Conservation (phyloP, 1,284 basidiomycete species). For the Fistulinella cinereoalba region DNA sequence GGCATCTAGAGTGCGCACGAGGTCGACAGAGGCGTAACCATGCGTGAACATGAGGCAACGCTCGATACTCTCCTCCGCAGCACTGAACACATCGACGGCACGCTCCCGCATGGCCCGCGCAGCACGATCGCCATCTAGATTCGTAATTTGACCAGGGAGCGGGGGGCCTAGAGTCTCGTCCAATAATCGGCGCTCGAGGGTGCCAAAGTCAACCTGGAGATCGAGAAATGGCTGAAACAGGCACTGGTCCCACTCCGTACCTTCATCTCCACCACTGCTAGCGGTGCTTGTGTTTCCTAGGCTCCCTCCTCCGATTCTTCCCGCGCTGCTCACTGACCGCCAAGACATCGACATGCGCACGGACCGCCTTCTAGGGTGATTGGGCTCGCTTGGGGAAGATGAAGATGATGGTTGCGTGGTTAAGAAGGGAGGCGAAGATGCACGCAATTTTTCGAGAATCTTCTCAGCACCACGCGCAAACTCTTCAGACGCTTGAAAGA, state of each 20-base stretch:
- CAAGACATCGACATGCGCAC: constrained; percentile 73
- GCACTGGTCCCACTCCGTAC: constrained; percentile 80
- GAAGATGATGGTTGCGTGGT: constrained; percentile 24
- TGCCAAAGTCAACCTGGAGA: constrained; percentile 79
- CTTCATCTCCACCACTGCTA: constrained; percentile 30
- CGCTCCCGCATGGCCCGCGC: constrained; percentile 71
- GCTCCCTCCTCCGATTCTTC: constrained; percentile 15
- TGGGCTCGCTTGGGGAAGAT: constrained; percentile 19
- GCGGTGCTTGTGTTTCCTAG: constrained; percentile 7
- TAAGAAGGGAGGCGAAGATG: constrained; percentile 36
- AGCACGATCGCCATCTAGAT: constrained; percentile 50
- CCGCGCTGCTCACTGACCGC: constrained; percentile 38
- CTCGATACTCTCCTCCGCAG: constrained; percentile 76
- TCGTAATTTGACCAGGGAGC: constrained; percentile 37
- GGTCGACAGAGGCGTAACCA: constrained; percentile 75
- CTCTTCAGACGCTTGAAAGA: constrained; percentile 75
- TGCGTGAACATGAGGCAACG: constrained; percentile 82
- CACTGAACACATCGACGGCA: constrained; percentile 65
- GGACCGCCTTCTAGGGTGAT: constrained; percentile 50
- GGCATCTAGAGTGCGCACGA: constrained; percentile 71
- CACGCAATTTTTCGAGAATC: constrained; percentile 71
- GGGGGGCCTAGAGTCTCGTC: constrained; percentile 45
- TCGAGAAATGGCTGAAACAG: constrained; percentile 92
- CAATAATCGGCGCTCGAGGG: constrained; percentile 70
- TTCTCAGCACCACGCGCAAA: constrained; percentile 72